Evolutionary conservation across 345 rosid species (phyloP).

Genomic region (Salix purpurea): DNA sequence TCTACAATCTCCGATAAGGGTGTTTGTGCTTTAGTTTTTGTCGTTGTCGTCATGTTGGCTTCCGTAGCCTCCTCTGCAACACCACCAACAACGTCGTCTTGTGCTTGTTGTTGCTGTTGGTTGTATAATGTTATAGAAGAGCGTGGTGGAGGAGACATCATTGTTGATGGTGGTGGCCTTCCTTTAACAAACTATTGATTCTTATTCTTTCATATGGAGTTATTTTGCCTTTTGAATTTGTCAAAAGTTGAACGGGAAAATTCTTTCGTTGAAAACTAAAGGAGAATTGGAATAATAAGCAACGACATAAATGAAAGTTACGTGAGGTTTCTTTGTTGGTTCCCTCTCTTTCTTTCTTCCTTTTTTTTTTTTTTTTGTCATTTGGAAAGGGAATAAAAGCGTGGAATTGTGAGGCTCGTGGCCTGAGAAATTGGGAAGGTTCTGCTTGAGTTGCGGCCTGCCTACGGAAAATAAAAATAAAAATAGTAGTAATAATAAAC

Average conservation of each 20-base stretch:
- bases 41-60: neutral
- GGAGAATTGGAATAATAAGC: neutral
- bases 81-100: neutral
- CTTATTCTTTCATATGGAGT: neutral
- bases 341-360: neutral
- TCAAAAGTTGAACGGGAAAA: neutral
- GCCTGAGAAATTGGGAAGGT: neutral
- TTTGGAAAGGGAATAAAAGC: neutral
- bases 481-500: neutral
- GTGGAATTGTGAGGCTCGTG: neutral
- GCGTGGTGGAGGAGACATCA: neutral
- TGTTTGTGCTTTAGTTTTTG: neutral
- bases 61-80: neutral
- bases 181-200: neutral
- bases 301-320: neutral
- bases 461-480: neutral
- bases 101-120: neutral
- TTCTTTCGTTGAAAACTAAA: neutral
- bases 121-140: neutral
- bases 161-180: neutral
- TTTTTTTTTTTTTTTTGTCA: neutral
- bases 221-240: neutral
- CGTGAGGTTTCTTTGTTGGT: neutral
- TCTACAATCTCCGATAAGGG: slow-evolving; percentile 49
- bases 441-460: slow-evolving; percentile 28